A percentile compares a stretch with the other conserved stretches of the same genome.
Evolutionary conservation across 306 rosid species (phyloP).

Genomic region (Vigna trinervia): DNA sequence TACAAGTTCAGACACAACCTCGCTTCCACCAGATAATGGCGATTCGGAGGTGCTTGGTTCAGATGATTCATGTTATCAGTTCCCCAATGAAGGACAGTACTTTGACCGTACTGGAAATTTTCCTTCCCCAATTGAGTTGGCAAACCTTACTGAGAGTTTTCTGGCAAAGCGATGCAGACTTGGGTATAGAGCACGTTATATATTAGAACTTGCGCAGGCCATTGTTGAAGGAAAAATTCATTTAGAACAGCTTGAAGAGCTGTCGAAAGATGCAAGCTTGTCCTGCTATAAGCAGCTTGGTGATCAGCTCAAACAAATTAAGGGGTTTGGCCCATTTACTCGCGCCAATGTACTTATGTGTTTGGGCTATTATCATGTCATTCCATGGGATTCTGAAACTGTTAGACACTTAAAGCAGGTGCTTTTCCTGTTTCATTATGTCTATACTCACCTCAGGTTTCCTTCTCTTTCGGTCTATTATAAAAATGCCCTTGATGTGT

Average conservation of each 20-base stretch:
- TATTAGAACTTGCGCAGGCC: constrained; percentile 53
- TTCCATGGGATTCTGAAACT: constrained; percentile 66
- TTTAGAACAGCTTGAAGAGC: constrained; percentile 53
- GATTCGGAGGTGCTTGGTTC: constrained; percentile 4
- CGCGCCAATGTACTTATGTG: constrained; percentile 64
- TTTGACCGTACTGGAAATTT: constrained; percentile 49
- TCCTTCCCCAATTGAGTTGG: constrained; percentile 57
- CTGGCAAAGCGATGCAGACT: constrained; percentile 59
- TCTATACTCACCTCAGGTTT: constrained; percentile 3
- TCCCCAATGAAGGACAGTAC: constrained; percentile 30
- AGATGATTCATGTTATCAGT: constrained; percentile 18
- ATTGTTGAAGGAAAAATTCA: constrained; percentile 58
- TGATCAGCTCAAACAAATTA: constrained; percentile 53
- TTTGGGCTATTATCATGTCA: constrained; percentile 61
- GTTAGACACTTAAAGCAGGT: constrained; percentile 62
- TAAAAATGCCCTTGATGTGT: constrained; percentile 8
- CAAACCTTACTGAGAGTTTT: constrained; percentile 51
- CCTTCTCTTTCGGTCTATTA: background rate
- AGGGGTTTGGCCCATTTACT: constrained; percentile 66
- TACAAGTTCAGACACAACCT: background rate
- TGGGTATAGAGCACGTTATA: constrained; percentile 59
- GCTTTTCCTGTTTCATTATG: background rate
- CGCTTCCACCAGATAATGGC: constrained; percentile 34
- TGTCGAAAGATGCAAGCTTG: constrained; percentile 46
- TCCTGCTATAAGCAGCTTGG: constrained; percentile 44